Conservation (phyloP, 1,284 basidiomycete species). For the Ceratobasidium sp. region DNA sequence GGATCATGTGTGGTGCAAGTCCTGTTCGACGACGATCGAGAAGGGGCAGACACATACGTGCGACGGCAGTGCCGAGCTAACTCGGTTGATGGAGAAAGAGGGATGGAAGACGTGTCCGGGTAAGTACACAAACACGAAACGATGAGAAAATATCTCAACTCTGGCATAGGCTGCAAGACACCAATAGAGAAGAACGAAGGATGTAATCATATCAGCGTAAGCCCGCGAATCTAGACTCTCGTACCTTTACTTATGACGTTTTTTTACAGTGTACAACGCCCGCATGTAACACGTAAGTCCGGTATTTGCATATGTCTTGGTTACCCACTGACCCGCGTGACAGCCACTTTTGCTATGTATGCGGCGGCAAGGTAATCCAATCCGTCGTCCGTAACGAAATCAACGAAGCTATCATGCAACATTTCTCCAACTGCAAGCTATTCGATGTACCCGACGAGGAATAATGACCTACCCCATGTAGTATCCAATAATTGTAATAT, state of each 20-base stretch:
- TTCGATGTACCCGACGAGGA: constrained; percentile 41
- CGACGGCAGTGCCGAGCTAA: constrained; percentile 47
- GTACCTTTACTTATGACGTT: background rate
- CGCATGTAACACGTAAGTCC: constrained; percentile 48
- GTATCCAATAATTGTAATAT: constrained; percentile 22
- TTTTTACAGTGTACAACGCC: constrained; percentile 42
- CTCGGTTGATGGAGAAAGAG: constrained; percentile 41
- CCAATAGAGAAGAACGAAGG: constrained; percentile 46
- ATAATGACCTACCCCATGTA: constrained; percentile 19
- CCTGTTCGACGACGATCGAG: constrained; percentile 46
- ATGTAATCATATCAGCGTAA: constrained; percentile 49
- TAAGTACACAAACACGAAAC: background rate
- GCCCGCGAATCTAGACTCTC: background rate
- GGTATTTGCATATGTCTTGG: background rate
- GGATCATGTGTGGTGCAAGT: constrained; percentile 47
- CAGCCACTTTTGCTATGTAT: constrained; percentile 45
- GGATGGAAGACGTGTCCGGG: constrained; percentile 48
- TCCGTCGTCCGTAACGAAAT: constrained; percentile 31
- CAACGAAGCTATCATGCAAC: constrained; percentile 36
- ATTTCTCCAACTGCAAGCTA: constrained; percentile 36
- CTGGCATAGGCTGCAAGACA: constrained; percentile 42
- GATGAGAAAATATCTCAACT: background rate
- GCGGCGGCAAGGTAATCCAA: constrained; percentile 35
- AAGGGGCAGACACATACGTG: constrained; percentile 45
- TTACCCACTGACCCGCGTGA: background rate